These are phyloP conservation scores for Isatis lusitanica DNA, from an alignment of 441 rosid genomes.

Conservation along the genomic window DNA sequence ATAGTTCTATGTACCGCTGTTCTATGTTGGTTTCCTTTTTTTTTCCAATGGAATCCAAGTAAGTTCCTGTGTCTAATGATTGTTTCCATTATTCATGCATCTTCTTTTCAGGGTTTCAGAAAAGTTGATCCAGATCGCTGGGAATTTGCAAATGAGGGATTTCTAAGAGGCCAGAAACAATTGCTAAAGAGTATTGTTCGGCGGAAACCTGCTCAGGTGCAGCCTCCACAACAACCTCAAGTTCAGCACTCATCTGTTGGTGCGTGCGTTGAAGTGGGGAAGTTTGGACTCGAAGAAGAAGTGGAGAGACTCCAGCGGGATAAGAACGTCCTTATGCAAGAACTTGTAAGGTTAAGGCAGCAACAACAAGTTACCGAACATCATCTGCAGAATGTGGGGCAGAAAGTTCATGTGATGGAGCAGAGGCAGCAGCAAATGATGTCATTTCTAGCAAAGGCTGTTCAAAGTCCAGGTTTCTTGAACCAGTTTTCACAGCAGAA, in stretches of 20 bases:
- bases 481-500: conserved; percentile 58
- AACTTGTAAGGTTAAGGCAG: conserved; percentile 64
- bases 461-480: conserved; percentile 55
- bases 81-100: conserved; percentile 21
- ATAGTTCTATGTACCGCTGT: not conserved
- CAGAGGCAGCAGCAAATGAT: conserved; percentile 75
- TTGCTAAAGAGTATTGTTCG: conserved; percentile 51
- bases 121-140: conserved; percentile 67
- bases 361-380: conserved; percentile 58
- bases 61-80: conserved; percentile 17
- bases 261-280: conserved; percentile 71
- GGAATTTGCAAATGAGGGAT: conserved; percentile 68
- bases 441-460: conserved; percentile 68
- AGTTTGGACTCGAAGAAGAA: conserved; percentile 62
- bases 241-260: conserved; percentile 55
- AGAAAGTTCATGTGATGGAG: conserved; percentile 63
- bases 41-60: not conserved
- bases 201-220: conserved; percentile 54
- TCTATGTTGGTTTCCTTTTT: conserved; percentile 8
- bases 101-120: conserved; percentile 51
- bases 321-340: conserved; percentile 63
- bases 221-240: conserved; percentile 57
- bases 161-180: conserved; percentile 59
- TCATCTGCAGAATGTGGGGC: conserved; percentile 54
- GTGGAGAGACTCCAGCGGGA: conserved; percentile 57